Conservation (phyloP, 345 rosid genomes). For the Turritis glabra region DNA sequence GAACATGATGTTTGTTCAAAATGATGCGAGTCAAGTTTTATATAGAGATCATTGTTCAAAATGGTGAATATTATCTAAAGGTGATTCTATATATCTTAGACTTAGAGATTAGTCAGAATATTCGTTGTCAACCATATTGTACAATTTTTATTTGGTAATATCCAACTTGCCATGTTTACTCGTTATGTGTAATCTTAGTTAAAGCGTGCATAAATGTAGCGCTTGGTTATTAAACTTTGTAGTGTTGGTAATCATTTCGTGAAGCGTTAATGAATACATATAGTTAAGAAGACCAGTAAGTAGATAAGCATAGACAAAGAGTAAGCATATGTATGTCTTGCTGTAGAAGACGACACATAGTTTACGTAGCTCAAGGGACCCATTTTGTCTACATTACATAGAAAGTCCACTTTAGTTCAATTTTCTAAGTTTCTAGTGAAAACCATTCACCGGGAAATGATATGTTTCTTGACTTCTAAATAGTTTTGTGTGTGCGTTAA, state of each 20-base stretch:
- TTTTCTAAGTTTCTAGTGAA: constrained; percentile 6
- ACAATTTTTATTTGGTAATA: no score
- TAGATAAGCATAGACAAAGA: constrained; percentile 16
- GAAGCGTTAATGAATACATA: not conserved
- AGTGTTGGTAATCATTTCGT: not conserved
- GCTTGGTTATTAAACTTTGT: not conserved
- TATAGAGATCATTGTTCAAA: not conserved
- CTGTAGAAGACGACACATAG: constrained; percentile 25
- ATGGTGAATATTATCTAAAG: not conserved
- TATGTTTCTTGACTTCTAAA: constrained; percentile 19
- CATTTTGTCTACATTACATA: constrained; percentile 27
- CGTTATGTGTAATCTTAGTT: no score
- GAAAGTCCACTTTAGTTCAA: constrained; percentile 31
- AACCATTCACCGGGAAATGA: constrained; percentile 23
- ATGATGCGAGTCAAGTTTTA: not conserved
- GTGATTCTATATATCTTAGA: not conserved
- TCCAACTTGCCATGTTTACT: not conserved
- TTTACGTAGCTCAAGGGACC: constrained; percentile 23
- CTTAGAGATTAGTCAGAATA: no score
- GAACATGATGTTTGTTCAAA: not conserved
- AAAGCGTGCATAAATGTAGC: not conserved
- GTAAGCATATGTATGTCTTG: not conserved
- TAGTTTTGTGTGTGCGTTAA: constrained; percentile 15
- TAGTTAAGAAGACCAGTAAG: not conserved
- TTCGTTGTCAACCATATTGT: no score